Evolutionary conservation across 179 eudicot species (phyloP).

Genomic region (Drosera spatulata): DNA sequence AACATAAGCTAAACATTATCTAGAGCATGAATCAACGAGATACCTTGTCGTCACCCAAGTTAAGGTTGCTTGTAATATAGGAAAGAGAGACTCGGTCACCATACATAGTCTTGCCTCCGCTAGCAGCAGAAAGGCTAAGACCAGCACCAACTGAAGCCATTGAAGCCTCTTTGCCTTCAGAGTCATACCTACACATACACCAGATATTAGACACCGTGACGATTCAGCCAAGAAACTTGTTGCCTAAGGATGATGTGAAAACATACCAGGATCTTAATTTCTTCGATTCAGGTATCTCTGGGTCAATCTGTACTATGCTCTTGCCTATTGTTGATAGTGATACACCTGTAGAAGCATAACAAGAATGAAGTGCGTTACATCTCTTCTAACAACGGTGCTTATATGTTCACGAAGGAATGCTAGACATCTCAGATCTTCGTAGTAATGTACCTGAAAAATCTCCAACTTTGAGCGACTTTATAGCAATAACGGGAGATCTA

Average conservation of each 20-base stretch:
- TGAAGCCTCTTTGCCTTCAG: slow-evolving; percentile 83
- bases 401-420: no score
- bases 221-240: neutral
- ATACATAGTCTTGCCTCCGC: slow-evolving; percentile 53
- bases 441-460: slow-evolving; percentile 60
- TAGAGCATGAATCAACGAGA: neutral
- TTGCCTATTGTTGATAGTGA: slow-evolving; percentile 78
- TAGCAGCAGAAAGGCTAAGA: slow-evolving; percentile 33
- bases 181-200: slow-evolving; percentile 45
- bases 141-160: slow-evolving; percentile 84
- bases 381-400: no score
- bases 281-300: slow-evolving; percentile 62
- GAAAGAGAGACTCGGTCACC: slow-evolving; percentile 56
- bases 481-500: slow-evolving; percentile 80
- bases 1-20: neutral
- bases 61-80: slow-evolving; percentile 49
- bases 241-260: neutral
- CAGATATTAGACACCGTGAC: neutral
- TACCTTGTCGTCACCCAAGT: slow-evolving; percentile 84
- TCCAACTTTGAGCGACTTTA: slow-evolving; percentile 77
- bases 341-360: slow-evolving; percentile 36
- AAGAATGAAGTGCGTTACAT: no score
- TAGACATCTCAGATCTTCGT: neutral
- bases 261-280: slow-evolving; percentile 69
- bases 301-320: slow-evolving; percentile 58